Evolutionary conservation across 192 early-diverging fungal genomes (phyloP), one percentile per base, ranked within the genome.

Genomic region (Chytriomyces confervae): DNA sequence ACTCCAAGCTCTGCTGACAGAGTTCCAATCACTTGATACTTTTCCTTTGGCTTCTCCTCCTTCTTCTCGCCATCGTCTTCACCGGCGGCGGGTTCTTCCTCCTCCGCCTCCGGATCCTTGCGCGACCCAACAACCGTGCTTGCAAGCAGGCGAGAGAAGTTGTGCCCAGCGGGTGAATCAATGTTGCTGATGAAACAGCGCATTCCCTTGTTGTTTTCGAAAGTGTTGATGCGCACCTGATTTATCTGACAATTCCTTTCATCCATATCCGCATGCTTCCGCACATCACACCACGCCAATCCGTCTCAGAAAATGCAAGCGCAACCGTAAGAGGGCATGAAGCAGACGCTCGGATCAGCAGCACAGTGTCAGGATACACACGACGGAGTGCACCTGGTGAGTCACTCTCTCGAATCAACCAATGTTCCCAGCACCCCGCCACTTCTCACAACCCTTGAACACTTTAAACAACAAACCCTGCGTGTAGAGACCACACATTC

Each of bases 161-260:
- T 87, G 76, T 89, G 85, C 16, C 87, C 88, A 36, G 86, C 61
- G n/a, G 88, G 80, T 6, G 76, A 83, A 75, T 91, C 89, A 29
- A 91, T 73, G 70, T 86, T 81, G 8, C 83, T 82, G 16, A 91
- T 72, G 68, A 91, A 91, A 36, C 84, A 87, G 61, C 78, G 78
- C 76, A 79, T 74, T n/a, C 18, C 57, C 16, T 23, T 61, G 16
- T 73, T 73, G 9, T 61, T 11, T 43, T 74, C 43, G 23, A 23
- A 44, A 9, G n/a, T n/a, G 9, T 50, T 69, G 11, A 10, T n/a
- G 63, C 10, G 63, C 20, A 20, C 63, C 16, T 27, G 16, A 46
- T 20, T 48, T 48, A 23, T 13, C 36, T 69, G 67, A 69, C 67
- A 69, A 69, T 69, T 69, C 45, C 18, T 36, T 36, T 36, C 36